phyloP scores from a whole-genome alignment of 139 green algal genomes.

The Deuterostichococcus epilithicus region DNA sequence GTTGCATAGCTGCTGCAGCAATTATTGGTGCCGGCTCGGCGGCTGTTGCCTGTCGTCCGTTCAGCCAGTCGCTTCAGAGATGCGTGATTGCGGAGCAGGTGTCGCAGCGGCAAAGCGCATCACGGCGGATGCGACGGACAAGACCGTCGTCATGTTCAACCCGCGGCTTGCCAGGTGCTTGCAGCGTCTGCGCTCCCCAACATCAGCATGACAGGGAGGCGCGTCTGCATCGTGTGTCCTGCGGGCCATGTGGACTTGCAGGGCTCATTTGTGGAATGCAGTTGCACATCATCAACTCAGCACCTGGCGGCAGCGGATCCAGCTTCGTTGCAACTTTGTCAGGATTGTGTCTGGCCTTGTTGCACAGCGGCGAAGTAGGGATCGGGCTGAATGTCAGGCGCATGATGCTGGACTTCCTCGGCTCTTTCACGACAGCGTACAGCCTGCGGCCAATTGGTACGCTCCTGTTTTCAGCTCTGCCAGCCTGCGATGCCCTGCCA shows the following conservation, averaged over 20 bases:
- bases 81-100: too few relatives aligned
- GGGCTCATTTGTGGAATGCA: not conserved
- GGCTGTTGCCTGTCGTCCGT: too few relatives aligned
- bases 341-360: not conserved
- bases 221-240: too few relatives aligned
- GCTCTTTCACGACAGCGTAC: constrained; percentile 82
- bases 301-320: too few relatives aligned
- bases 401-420: constrained; percentile 73
- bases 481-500: too few relatives aligned
- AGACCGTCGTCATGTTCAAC: constrained; percentile 87
- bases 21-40: too few relatives aligned
- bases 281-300: not conserved
- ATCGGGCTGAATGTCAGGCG: constrained; percentile 88
- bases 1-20: too few relatives aligned
- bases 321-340: not conserved
- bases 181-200: not conserved
- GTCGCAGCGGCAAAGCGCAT: not conserved
- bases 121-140: constrained; percentile 2
- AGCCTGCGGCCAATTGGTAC: constrained; percentile 76
- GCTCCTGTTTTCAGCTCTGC: not conserved
- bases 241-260: too few relatives aligned
- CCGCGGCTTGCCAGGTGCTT: constrained; percentile 69
- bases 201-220: too few relatives aligned
- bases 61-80: too few relatives aligned
- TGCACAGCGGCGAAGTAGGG: constrained; percentile 84